Evolutionary conservation across 108 stramenopile genomes (phyloP), one percentile per base, ranked within the genome.

Genomic region (Cyclostephanos invisitatus): DNA sequence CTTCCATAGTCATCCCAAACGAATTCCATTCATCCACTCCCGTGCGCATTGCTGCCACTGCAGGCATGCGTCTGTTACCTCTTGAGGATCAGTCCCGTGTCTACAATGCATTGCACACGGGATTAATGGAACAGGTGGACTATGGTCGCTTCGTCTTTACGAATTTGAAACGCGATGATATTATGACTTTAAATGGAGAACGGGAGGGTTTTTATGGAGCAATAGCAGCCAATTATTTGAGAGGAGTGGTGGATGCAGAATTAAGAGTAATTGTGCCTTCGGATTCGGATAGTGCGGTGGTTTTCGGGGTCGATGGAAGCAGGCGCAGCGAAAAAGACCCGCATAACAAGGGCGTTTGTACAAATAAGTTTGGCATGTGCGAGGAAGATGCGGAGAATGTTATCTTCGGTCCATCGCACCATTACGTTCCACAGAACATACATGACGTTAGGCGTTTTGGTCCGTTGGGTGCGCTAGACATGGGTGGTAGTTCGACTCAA

Each of bases 401-500:
- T 27, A 68, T 80, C 0, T 80, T 80, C 65, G 79, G 79, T 14
- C 79, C 79, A 36, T 83, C 77, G 2, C 72, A 54, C 7, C 76
- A 83, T 54, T 74, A 83, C 18, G 58, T 66, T 47, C 63, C 79
- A 37, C 81, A 73, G 56, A 42, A 64, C 24, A 53, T 35, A 10
- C 72, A 81, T 22, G 64, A 72, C 36, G 75, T 81, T 17, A 48
- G 54, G 15, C 49, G 32, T 37, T 72, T 86, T 35, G 84, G 86
- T 38, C 86, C 87, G 2, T 58, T 92, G 27, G 95, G 95, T 25
- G 91, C 91, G 7, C 68, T 96, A 22, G 95, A 96, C 69, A 93
- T 96, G 92, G 95, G 95, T 56, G 95, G 95, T 15, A 82, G 81
- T 29, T 87, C 85, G 14, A 91, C 91, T 18, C 95, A 96, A 70